These are phyloP conservation scores for Prototheca stagnorum DNA, from an alignment of 163 green algal species.

Conservation along the genomic window DNA sequence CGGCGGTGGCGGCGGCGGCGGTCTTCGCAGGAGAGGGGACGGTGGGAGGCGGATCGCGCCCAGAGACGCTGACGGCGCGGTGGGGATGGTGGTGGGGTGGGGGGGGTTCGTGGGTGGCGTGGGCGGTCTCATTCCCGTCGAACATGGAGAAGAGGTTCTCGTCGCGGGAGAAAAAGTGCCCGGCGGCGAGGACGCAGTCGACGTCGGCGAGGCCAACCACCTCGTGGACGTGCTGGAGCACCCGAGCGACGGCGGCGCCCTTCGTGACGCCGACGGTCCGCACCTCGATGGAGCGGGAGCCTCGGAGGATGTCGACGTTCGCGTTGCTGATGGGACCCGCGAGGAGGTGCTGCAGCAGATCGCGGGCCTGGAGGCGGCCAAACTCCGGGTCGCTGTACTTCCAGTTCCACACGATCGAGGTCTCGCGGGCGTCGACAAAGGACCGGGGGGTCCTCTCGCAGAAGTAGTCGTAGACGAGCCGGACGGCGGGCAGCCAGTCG, in stretches of 20 bases:
- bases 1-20: background rate
- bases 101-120: background rate
- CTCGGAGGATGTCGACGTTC: constrained; percentile 88
- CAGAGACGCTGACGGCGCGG: no score
- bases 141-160: constrained; percentile 87
- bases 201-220: constrained; percentile 16
- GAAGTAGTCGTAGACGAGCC: constrained; percentile 97
- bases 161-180: constrained; percentile 73
- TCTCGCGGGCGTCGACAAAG: constrained; percentile 80
- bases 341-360: constrained; percentile 92
- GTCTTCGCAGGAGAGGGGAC: no score
- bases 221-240: constrained; percentile 54
- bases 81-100: background rate
- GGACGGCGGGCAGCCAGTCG: constrained; percentile 88
- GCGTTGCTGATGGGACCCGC: constrained; percentile 92
- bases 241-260: constrained; percentile 61
- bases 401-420: constrained; percentile 95
- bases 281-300: constrained; percentile 68
- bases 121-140: constrained; percentile 28
- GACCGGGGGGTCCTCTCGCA: constrained; percentile 84
- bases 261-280: constrained; percentile 89
- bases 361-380: constrained; percentile 57
- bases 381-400: constrained; percentile 88
- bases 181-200: constrained; percentile 64
- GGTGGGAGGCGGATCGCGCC: no score